These are phyloP conservation scores for Dichomitus squalens DNA, from an alignment of 1,284 basidiomycete genomes.

Conservation along the genomic window DNA sequence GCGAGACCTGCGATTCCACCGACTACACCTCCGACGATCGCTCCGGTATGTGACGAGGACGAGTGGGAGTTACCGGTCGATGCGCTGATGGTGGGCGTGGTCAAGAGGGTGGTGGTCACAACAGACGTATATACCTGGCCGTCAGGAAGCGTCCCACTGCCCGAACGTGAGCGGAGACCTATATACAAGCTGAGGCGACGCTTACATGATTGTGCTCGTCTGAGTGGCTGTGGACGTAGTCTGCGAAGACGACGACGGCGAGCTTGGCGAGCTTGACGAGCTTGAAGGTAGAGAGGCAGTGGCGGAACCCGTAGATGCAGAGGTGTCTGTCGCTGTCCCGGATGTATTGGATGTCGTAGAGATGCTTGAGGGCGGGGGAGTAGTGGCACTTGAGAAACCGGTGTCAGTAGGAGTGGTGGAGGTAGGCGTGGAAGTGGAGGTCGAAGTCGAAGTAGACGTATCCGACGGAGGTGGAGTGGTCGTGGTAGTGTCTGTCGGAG, in stretches of 20 bases:
- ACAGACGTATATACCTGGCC: constrained; percentile 29
- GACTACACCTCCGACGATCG: constrained; percentile 44
- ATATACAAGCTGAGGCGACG: background rate
- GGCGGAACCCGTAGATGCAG: background rate
- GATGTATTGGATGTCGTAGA: too few relatives aligned
- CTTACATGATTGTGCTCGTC: constrained; percentile 24
- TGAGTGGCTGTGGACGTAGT: constrained; percentile 15
- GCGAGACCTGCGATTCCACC: constrained; percentile 37
- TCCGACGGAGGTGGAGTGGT: constrained; percentile 3
- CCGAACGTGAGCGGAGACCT: background rate
- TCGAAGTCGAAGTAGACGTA: background rate
- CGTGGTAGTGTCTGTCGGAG: background rate
- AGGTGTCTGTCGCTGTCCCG: background rate
- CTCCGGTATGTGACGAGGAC: constrained; percentile 33
- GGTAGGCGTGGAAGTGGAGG: background rate
- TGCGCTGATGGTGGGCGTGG: constrained; percentile 9
- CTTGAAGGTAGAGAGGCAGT: background rate
- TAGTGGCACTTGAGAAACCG: background rate
- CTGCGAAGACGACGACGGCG: constrained; percentile 6
- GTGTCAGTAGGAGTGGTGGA: background rate
- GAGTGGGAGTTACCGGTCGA: constrained; percentile 5
- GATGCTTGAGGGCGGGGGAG: background rate
- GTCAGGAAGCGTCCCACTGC: constrained; percentile 27
- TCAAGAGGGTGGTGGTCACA: constrained; percentile 20
- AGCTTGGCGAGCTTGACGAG: background rate